A percentile compares a stretch with the other conserved stretches of the same genome.
These are phyloP conservation scores for Cercospora zeina DNA, from an alignment of 2,329 filamentous ascomycete genomes.

Conservation along the genomic window DNA sequence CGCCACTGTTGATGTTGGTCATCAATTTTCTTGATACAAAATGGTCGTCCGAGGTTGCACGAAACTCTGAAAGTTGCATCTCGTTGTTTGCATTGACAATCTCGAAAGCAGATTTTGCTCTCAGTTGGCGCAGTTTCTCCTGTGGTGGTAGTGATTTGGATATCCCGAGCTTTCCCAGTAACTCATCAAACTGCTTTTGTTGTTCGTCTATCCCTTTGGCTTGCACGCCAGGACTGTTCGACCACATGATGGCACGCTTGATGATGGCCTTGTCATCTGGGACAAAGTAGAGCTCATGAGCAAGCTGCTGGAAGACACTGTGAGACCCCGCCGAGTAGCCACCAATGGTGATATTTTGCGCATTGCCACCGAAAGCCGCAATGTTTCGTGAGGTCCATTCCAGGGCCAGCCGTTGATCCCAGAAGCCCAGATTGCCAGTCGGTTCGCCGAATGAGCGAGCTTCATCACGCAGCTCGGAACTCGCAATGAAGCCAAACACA, in stretches of 20 bases:
- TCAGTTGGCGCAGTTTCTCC: constrained; percentile 52
- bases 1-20: constrained; percentile 50
- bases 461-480: constrained; percentile 50
- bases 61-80: constrained; percentile 56
- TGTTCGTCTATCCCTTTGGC: constrained; percentile 52
- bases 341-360: constrained; percentile 53
- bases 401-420: constrained; percentile 57
- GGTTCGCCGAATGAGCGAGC: constrained; percentile 43
- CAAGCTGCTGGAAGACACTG: constrained; percentile 58
- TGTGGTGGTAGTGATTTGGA: constrained; percentile 41
- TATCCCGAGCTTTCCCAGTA: constrained; percentile 50
- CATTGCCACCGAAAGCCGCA: constrained; percentile 52
- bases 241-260: constrained; percentile 55
- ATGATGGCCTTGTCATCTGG: constrained; percentile 51
- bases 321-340: constrained; percentile 61
- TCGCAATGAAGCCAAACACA: constrained; percentile 58
- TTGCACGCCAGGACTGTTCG: constrained; percentile 57
- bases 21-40: constrained; percentile 53
- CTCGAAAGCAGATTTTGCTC: constrained; percentile 42
- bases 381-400: constrained; percentile 58
- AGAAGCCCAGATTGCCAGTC: constrained; percentile 56
- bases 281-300: constrained; percentile 55
- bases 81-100: constrained; percentile 48
- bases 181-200: constrained; percentile 55
- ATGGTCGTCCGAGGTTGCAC: constrained; percentile 52